Base-by-base conservation (phyloP, 768 basidiomycete species). In the Saitozyma podzolica region DNA sequence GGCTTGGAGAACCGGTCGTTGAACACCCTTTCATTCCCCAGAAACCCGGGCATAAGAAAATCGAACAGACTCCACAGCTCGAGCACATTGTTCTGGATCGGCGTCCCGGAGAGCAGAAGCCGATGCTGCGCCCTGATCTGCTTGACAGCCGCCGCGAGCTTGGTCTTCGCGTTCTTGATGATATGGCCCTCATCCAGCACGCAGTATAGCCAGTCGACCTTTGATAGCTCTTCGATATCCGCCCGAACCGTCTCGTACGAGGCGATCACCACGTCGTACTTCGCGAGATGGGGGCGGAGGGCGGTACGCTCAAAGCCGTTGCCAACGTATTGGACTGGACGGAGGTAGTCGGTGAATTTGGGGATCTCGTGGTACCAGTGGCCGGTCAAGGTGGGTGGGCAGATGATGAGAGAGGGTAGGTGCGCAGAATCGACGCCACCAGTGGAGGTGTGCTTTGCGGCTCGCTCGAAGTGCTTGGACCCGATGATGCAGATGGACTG, bases 31-130 rank as follows among this genome's bases (percentile, higher is more conserved):
- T 98, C 96, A 11, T 89, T 92, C n/a, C 96, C 96, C 56, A 99
- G 82, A 82, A 99, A 98, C 4, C 96, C 96, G 14, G 96, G 96
- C 96, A 99, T 99, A 68, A 99, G 82, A 82, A 98, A 99, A 80
- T 99, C 96, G 79, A 99, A 99, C 50, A 99, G 82, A 80, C 92
- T 96, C 96, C 96, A 99, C 2, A 99, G 82, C 77, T 99, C 96
- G 54, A 99, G 83, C 2, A 99, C 93, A 76, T 99, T 98, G 78
- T 99, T 99, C 81, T 99, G 96, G 61, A 99, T 98, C 0, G 96
- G 96, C 7, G 96, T 99, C 43, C 96, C 96, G 0, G 93, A 96
- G 3, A 99, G 83, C 73, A 99, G 90, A 19, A 99, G 83, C 20
- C 96, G 88, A 80, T 99, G 96, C 61, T 93, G 88, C 0, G 95